These are phyloP conservation scores for Malassezia dermatis DNA, from an alignment of 1,284 basidiomycete genomes.

Conservation along the genomic window DNA sequence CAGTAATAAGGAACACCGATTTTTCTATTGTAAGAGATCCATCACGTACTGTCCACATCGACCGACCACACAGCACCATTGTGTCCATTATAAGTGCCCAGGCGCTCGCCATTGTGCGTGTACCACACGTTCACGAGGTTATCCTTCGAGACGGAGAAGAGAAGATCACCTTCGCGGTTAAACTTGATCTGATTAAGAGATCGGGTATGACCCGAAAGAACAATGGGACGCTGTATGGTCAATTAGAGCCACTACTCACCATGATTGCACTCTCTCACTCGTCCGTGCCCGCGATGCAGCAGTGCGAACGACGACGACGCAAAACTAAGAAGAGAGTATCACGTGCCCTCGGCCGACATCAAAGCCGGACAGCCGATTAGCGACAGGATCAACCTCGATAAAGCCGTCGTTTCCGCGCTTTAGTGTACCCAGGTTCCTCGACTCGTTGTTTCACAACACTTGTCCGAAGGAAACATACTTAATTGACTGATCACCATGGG, in stretches of 20 bases:
- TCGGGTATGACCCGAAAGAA: slow-evolving; percentile 76
- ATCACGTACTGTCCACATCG: slow-evolving; percentile 76
- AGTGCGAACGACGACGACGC: slow-evolving; percentile 7
- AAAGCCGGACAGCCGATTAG: background rate
- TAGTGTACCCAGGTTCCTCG: background rate
- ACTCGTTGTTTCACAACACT: background rate
- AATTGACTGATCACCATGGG: slow-evolving; percentile 42
- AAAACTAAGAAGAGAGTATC: slow-evolving; percentile 17
- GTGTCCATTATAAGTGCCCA: slow-evolving; percentile 92
- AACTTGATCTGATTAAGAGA: slow-evolving; percentile 67
- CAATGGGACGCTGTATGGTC: slow-evolving; percentile 39
- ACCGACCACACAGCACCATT: slow-evolving; percentile 95
- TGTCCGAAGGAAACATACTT: background rate
- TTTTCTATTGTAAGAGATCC: slow-evolving; percentile 44
- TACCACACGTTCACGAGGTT: slow-evolving; percentile 91
- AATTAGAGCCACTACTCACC: slow-evolving; percentile 1
- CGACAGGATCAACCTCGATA: background rate
- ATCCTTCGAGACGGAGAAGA: slow-evolving; percentile 95
- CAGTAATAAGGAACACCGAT: slow-evolving; percentile 78
- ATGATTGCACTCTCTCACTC: slow-evolving; percentile 1
- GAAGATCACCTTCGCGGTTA: slow-evolving; percentile 87
- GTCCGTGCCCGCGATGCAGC: slow-evolving; percentile 4
- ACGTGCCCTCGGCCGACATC: slow-evolving; percentile 17
- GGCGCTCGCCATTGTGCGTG: slow-evolving; percentile 93
- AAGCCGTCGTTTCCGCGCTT: background rate